phyloP scores from a whole-genome alignment of 148 eudicot species.

The Rhododendron williamsianum region DNA sequence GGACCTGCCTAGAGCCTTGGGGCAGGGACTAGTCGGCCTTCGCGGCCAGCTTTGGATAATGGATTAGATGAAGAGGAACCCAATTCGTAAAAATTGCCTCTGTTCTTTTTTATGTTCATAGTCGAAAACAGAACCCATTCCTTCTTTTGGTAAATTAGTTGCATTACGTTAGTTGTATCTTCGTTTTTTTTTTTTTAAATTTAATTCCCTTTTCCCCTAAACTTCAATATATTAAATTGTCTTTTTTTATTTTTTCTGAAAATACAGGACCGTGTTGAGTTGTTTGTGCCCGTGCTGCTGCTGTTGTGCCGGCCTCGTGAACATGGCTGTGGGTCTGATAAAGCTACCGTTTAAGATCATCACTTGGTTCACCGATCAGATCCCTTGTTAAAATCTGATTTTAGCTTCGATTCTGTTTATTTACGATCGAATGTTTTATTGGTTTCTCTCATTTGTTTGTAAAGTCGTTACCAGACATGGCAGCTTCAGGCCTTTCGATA shows the following conservation, averaged over 20 bases:
- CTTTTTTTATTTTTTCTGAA: neutral
- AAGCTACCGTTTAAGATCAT: conserved; percentile 19
- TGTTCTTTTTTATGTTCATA: neutral
- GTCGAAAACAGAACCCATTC: neutral
- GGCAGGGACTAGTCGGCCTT: too few species aligned
- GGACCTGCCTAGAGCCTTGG: too few species aligned
- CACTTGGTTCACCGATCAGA: conserved; percentile 20
- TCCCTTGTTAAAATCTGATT: conserved; percentile 16
- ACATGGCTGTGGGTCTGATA: conserved; percentile 14
- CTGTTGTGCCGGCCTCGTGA: conserved; percentile 15
- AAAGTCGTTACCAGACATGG: neutral
- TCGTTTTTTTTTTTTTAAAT: too few species aligned
- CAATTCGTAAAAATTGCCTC: neutral
- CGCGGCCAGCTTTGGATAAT: too few species aligned
- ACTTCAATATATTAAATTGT: neutral
- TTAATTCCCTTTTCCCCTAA: neutral
- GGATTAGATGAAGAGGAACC: neutral
- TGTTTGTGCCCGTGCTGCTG: conserved; percentile 24
- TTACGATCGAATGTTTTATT: neutral
- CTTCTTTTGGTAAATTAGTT: neutral
- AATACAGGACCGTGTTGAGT: conserved; percentile 13
- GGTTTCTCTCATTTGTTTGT: neutral
- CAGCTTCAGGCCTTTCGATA: neutral
- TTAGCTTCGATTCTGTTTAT: neutral
- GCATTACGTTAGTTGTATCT: neutral